Base-by-base conservation (phyloP, 2,329 filamentous ascomycete genomes). In the Aspergillus ochraceoroseus region DNA sequence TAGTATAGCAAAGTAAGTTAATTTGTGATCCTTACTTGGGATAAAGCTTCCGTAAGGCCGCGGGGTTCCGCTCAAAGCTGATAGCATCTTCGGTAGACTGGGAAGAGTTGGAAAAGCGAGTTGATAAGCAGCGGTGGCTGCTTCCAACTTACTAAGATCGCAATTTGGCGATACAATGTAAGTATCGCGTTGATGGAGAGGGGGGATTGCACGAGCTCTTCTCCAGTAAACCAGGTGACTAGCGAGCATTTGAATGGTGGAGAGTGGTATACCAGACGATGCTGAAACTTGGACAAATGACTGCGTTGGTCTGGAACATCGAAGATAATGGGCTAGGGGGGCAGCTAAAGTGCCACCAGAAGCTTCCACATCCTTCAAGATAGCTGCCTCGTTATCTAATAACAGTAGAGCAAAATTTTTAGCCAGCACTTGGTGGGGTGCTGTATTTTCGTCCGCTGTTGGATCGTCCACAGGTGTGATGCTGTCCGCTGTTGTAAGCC, bases 181-280 rank as follows among this genome's bases (percentile, higher is more conserved):
- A 7, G 83, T 84, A 60, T 96, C 89, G 32, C 89, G 78, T 29
- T 85, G 84, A 57, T 95, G 88, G 4, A 98, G 76, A 0, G 92
- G 92, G 3, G 87, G 85, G 27, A 96, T 90, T 11, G 90, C 84
- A 45, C 94, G 85, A 32, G 90, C 92, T 42, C 89, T 83, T 15
- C 92, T 82, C 89, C 90, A 96, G 67, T 94, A 94, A 46, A 96
- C 88, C 48, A 98, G 83, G 67, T 96, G 92, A 43, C 87, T 85
- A 7, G 89, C 88, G 47, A 94, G 85, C 53, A 87, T 83, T 48
- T 90, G 83, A 48, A 96, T 83, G 52, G 94, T 86, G 20, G 79
- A 75, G 1, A 92, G 74, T 3, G 84, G 81, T 37, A 96, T 82
- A 13, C 82, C 77, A 36, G 68, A 69, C 2, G 57, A 49, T 3